Percentiles rank a stretch among this genome's conserved stretches.
These are phyloP conservation scores for Leishmania lainsoni DNA, from an alignment of 208 protist genomes.

Conservation along the genomic window DNA sequence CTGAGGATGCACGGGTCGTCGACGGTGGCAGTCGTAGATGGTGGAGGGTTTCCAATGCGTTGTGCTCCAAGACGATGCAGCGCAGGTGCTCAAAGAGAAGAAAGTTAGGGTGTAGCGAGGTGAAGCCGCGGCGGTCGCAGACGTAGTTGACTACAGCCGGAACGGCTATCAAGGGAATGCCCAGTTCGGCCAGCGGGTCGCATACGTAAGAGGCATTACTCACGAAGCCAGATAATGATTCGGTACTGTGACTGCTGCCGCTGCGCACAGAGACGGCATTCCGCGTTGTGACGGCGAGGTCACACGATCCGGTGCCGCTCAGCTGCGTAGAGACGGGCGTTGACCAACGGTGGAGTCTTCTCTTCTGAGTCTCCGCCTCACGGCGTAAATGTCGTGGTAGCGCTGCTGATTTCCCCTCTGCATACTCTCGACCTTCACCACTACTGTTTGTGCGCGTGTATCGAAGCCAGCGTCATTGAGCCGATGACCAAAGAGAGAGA, in stretches of 20 bases:
- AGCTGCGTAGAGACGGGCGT: background rate
- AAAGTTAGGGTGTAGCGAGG: slow-evolving; percentile 64
- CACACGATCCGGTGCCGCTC: background rate
- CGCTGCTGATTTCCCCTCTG: slow-evolving; percentile 22
- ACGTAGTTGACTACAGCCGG: slow-evolving; percentile 45
- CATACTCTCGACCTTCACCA: slow-evolving; percentile 17
- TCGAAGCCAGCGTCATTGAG: background rate
- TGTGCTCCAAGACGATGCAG: slow-evolving; percentile 64
- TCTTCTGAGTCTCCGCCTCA: slow-evolving; percentile 24
- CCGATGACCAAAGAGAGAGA: background rate
- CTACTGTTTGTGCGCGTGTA: background rate
- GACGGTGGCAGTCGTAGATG: slow-evolving; percentile 40
- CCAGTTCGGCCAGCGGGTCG: slow-evolving; percentile 61
- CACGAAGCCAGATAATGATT: background rate
- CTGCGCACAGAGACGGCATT: background rate
- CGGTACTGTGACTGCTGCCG: background rate
- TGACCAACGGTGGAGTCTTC: background rate
- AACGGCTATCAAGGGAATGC: slow-evolving; percentile 42
- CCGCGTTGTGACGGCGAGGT: background rate
- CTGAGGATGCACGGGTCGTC: background rate
- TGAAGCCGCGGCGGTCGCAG: slow-evolving; percentile 51
- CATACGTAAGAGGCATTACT: slow-evolving; percentile 13
- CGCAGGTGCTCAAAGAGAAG: slow-evolving; percentile 65
- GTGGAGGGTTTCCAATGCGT: slow-evolving; percentile 47
- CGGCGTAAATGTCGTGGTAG: slow-evolving; percentile 40